Base-by-base conservation (phyloP, 495 filamentous ascomycete species). In the Cercophora newfieldiana region DNA sequence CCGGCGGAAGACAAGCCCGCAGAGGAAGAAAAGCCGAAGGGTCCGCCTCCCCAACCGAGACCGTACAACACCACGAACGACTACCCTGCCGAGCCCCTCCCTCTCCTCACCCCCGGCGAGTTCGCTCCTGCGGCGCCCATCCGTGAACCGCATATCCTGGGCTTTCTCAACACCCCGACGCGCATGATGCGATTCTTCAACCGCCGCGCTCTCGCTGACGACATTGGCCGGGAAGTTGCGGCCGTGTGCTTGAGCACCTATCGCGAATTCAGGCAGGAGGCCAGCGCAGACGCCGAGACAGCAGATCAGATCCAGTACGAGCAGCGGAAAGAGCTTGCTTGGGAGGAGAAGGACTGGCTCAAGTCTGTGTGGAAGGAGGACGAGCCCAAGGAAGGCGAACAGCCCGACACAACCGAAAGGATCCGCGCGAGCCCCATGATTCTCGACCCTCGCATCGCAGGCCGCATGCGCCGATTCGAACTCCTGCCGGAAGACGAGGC, bases 131-230 rank as follows among this genome's bases (percentile, higher is more conserved):
- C 89, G 18, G 79, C 83, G n/a, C 84, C 89, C 7, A 83, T 99
- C 50, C 79, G 82, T 47, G 89, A 96, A 76, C 95, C 95, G 0
- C 93, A 97, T 73, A 85, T 98, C 57, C 90, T 99, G 28, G 95
- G 95, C 65, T 96, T 99, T 81, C 78, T 93, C 55, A 94, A 96
- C 78, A 97, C 93, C 0, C 92, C 92, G 0, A 91, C 87, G 67
- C 87, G 95, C 37, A 73, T 97, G 59, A 91, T 91, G 72, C 92
- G 95, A 53, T 99, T 92, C 83, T 81, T 99, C 48, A 97, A 88
- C 74, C 89, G 92, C 55, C 91, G 96, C 16, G 77, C 86, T 50
- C 82, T 97, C 19, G 96, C 96, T 50, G 94, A 99, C 70, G 81
- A 87, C 5, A 88, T 97, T 61, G 96, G 95, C 50, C 90, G 91